phyloP scores from a whole-genome alignment of 441 rosid species.

The Arabidopsis hybrid region DNA sequence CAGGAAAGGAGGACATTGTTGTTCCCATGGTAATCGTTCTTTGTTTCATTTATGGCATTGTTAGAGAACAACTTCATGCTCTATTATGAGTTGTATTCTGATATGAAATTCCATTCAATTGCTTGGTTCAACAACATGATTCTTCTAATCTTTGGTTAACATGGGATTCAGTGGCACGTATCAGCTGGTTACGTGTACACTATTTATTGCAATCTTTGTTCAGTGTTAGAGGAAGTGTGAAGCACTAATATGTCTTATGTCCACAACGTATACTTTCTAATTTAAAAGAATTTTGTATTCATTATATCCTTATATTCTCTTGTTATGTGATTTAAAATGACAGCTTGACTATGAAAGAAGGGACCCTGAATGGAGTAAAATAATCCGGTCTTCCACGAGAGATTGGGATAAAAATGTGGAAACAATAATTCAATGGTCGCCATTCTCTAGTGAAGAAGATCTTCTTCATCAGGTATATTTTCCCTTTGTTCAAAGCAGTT shows the following conservation, averaged over 20 bases:
- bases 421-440: constrained; percentile 83
- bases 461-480: constrained; percentile 78
- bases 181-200: background rate
- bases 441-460: constrained; percentile 77
- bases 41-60: constrained; percentile 10
- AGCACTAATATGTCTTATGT: constrained; percentile 7
- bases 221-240: background rate
- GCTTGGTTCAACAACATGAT: constrained; percentile 1
- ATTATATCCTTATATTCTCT: constrained; percentile 29
- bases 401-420: constrained; percentile 81
- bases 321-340: constrained; percentile 40
- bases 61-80: background rate
- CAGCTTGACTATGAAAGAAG: constrained; percentile 84
- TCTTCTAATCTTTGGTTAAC: background rate
- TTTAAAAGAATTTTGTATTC: background rate
- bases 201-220: background rate
- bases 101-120: constrained; percentile 2
- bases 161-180: constrained; percentile 8
- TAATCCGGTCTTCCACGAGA: constrained; percentile 55
- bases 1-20: constrained; percentile 95
- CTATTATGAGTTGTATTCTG: background rate
- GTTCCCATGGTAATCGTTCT: constrained; percentile 88
- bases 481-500: background rate
- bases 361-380: constrained; percentile 65
- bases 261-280: background rate